Evolutionary conservation across 768 basidiomycete species (phyloP).

Genomic region (Podaxis pistillaris): DNA sequence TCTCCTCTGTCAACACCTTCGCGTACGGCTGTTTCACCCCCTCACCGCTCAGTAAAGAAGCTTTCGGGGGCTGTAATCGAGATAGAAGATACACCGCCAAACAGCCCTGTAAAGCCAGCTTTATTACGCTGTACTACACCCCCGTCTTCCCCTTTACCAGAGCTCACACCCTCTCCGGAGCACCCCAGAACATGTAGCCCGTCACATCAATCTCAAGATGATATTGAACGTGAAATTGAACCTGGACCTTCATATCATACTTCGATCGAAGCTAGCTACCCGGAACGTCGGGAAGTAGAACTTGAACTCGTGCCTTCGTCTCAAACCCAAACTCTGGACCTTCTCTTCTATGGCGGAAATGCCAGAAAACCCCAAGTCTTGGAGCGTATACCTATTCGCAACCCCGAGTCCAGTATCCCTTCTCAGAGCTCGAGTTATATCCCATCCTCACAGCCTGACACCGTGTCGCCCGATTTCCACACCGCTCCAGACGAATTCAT

Average conservation of each 20-base stretch:
- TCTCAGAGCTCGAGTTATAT: constrained; percentile 20
- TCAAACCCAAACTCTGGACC: constrained; percentile 27
- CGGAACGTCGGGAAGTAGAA: not conserved
- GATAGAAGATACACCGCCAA: not conserved
- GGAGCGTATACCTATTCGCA: not conserved
- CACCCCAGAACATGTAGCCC: not conserved
- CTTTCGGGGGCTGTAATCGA: not conserved
- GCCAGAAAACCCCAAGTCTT: not conserved
- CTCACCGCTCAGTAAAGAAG: not conserved
- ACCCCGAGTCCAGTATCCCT: not conserved
- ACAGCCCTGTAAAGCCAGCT: not conserved
- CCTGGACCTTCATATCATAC: not conserved
- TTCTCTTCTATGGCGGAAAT: constrained; percentile 11
- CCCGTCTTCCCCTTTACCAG: constrained; percentile 10
- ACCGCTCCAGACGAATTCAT: not conserved
- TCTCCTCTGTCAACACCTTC: not conserved
- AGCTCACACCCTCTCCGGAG: constrained; percentile 9
- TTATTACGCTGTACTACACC: not conserved
- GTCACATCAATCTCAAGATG: not conserved
- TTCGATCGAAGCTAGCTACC: not conserved
- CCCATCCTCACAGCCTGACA: not conserved
- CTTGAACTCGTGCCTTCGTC: constrained; percentile 32
- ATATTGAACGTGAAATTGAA: not conserved
- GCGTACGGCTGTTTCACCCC: not conserved
- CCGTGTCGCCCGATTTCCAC: not conserved